Evolutionary conservation across 139 green algal species (phyloP), one percentile per base, ranked within the genome.

Genomic region (Micractinium conductrix): DNA sequence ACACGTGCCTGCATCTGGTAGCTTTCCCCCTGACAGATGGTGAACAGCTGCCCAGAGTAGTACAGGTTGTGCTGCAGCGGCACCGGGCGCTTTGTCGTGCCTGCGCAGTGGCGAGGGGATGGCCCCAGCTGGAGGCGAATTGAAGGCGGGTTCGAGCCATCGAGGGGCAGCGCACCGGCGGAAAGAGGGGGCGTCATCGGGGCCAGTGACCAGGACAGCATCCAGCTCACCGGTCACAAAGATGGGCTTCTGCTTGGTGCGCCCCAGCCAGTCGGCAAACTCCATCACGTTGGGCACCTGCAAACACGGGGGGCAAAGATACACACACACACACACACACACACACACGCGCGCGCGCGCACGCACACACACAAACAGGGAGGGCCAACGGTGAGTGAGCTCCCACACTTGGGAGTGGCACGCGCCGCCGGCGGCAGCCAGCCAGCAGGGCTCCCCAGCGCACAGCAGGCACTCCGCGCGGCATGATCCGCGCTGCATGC

Each of bases 211-310:
- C n/a, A n/a, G n/a, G n/a, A n/a, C 21, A 63, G 55, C 55, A 63
- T 33, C 45, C 3, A n/a, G 12, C 87, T 30, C 62, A 92, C 92
- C 91, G 35, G 94, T 96, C 1, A 99, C 94, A 80, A 97, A 94
- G 16, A 99, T 90, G 33, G 92, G 84, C 84, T 95, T 95, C 58
- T 92, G 90, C 88, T 98, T 98, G 79, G 96, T 99, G 33, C 96
- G 89, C 2, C 97, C 97, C 80, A 99, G 95, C 97, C 97, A 99
- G 85, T 97, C 94, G 1, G 97, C 97, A 93, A 99, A 99, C 89
- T 99, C 97, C 85, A 96, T 92, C 6, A 98, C 94, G 84, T 99
- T 99, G 65, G 97, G 97, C 45, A 99, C 96, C 9, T 97, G 98
- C 62, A 95, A 93, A 28, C 90, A 96, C 98, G 92, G 22, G 26